A percentile compares a stretch with the other conserved stretches of the same genome.
phyloP scores from a whole-genome alignment of 23 red algal genomes.

The Gracilaria domingensis region DNA sequence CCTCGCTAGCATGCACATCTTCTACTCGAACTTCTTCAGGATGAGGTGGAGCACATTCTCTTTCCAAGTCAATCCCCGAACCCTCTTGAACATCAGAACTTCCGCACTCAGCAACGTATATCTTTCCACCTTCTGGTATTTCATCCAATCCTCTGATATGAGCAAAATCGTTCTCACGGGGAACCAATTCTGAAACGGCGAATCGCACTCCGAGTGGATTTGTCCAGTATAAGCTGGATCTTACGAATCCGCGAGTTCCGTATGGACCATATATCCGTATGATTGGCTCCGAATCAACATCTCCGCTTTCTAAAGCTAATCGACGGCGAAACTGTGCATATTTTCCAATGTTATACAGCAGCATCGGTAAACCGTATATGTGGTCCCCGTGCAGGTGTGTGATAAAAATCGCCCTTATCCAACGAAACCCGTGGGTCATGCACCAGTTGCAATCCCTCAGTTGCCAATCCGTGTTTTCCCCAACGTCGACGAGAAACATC shows the following conservation, averaged over 20 bases:
- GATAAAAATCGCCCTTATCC: conserved; percentile 86
- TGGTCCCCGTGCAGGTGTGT: conserved; percentile 98
- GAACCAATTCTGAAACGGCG: conserved; percentile 79
- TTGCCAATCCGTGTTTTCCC: conserved; percentile 75
- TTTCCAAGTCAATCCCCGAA: conserved; percentile 36
- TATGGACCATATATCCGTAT: conserved; percentile 91
- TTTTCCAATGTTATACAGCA: conserved; percentile 69
- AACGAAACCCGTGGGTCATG: conserved; percentile 77
- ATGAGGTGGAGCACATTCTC: conserved; percentile 64
- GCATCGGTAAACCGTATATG: conserved; percentile 81
- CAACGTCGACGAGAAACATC: conserved; percentile 87
- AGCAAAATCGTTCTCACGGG: conserved; percentile 70
- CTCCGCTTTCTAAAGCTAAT: conserved; percentile 47
- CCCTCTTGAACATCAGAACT: conserved; percentile 32
- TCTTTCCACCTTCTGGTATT: conserved; percentile 30
- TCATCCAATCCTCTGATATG: conserved; percentile 54
- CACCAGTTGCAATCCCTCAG: conserved; percentile 80
- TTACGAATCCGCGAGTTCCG: conserved; percentile 86
- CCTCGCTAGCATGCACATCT: conserved; percentile 70
- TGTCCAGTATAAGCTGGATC: conserved; percentile 70
- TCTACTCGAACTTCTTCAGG: conserved; percentile 68
- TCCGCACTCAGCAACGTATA: conserved; percentile 70
- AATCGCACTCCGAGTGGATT: conserved; percentile 80
- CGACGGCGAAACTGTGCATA: conserved; percentile 70
- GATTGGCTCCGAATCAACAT: conserved; percentile 55